Percentiles rank a stretch among this genome's conserved stretches.
Conservation (phyloP, 805 yeast genomes). For the Cyberlindnera euphorbiae region DNA sequence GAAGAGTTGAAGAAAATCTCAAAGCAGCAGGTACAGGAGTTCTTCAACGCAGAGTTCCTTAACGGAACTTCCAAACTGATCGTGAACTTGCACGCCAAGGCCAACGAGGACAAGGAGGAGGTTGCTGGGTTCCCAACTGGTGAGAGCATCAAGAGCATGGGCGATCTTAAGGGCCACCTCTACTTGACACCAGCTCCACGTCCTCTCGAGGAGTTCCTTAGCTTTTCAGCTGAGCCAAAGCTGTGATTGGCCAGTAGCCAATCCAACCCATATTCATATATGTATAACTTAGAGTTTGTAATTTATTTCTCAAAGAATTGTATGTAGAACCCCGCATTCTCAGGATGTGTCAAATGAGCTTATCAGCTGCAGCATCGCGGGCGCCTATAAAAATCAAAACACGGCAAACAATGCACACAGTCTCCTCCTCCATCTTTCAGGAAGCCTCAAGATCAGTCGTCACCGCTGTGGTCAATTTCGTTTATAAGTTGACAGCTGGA, state of each 20-base stretch:
- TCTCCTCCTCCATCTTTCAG: too few relatives aligned
- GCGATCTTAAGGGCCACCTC: constrained; percentile 51
- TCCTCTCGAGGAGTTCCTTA: constrained; percentile 39
- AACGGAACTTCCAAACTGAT: constrained; percentile 40
- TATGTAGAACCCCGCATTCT: too few relatives aligned
- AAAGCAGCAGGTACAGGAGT: constrained; percentile 51
- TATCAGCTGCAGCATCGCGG: neutral
- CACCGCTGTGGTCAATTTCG: neutral
- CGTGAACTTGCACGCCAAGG: constrained; percentile 57
- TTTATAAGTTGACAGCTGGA: neutral
- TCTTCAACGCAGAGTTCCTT: constrained; percentile 44
- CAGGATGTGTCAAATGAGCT: neutral
- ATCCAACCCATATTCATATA: too few relatives aligned
- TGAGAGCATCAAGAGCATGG: constrained; percentile 37
- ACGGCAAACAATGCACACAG: too few relatives aligned
- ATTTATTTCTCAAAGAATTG: too few relatives aligned
- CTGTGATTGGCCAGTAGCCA: constrained; percentile 7
- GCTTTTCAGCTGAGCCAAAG: constrained; percentile 17
- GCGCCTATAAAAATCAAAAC: too few relatives aligned
- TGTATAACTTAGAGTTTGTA: too few relatives aligned
- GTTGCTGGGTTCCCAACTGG: constrained; percentile 45
- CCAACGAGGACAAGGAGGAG: constrained; percentile 21
- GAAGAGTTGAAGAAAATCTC: constrained; percentile 47
- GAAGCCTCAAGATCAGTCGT: too few relatives aligned
- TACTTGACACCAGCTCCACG: constrained; percentile 57